These are phyloP conservation scores for Entomortierella lignicola DNA, from an alignment of 192 early-diverging fungal genomes.

Conservation along the genomic window DNA sequence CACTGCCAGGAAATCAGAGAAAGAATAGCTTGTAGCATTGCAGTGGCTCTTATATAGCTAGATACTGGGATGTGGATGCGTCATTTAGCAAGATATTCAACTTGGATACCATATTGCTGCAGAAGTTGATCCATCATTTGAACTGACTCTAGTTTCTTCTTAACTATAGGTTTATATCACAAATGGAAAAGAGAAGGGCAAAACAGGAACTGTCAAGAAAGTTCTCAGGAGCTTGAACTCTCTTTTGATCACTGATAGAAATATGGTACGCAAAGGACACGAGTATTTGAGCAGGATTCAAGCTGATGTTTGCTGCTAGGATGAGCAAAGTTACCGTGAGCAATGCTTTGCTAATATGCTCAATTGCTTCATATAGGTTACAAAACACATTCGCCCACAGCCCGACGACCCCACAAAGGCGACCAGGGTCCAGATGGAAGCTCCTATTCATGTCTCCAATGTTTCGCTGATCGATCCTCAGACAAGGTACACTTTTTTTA, in stretches of 20 bases:
- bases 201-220: conserved; percentile 70
- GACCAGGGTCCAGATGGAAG: conserved; percentile 69
- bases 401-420: conserved; percentile 52
- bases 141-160: not conserved
- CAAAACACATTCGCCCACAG: conserved; percentile 67
- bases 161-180: conserved; percentile 64
- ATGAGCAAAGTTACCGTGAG: not conserved
- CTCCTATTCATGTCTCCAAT: conserved; percentile 77
- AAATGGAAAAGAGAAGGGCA: conserved; percentile 71
- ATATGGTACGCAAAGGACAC: conserved; percentile 51
- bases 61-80: too few species aligned
- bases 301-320: not conserved
- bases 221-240: conserved; percentile 71
- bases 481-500: conserved; percentile 25
- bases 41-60: too few species aligned
- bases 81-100: too few species aligned
- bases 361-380: conserved; percentile 54
- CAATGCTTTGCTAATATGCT: not conserved
- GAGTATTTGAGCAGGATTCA: not conserved
- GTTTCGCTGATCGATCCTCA: conserved; percentile 78
- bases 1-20: too few species aligned
- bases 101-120: too few species aligned
- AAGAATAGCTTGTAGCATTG: too few species aligned
- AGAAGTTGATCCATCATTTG: too few species aligned
- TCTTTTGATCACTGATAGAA: conserved; percentile 69